A percentile compares a stretch with the other conserved stretches of the same genome.
Evolutionary conservation across 306 rosid genomes (phyloP).

Genomic region (Clitoria ternatea): DNA sequence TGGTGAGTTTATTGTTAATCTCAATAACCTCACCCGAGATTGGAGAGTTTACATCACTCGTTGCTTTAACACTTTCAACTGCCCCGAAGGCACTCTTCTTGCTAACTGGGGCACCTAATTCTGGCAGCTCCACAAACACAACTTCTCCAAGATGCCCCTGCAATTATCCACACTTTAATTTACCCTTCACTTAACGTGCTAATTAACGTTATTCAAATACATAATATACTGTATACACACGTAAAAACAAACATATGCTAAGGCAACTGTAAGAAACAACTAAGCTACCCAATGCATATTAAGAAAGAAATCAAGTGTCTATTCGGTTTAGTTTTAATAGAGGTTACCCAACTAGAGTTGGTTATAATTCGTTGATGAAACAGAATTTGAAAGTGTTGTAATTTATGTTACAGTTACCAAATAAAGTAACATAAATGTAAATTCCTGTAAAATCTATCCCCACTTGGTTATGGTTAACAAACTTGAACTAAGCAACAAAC

Average conservation of each 20-base stretch:
- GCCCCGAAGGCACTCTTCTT: constrained; percentile 71
- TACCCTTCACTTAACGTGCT: background rate
- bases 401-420: no score
- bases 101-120: constrained; percentile 48
- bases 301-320: no score
- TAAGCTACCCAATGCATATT: no score
- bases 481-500: no score
- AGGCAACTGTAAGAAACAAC: no score
- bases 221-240: background rate
- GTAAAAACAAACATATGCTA: background rate
- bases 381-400: no score
- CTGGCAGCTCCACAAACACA: constrained; percentile 94
- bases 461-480: background rate
- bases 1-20: constrained; percentile 64
- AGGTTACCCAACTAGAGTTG: no score
- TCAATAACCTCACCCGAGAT: constrained; percentile 88
- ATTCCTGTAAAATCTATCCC: no score
- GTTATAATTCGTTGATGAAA: no score
- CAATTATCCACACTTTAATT: background rate
- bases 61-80: constrained; percentile 97
- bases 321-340: no score
- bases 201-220: background rate
- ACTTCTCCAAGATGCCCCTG: constrained; percentile 97
- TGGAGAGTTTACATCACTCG: constrained; percentile 93
- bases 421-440: no score